These are phyloP conservation scores for Debaryomyces sp. DNA, from an alignment of 1,139 yeast genomes.

Conservation along the genomic window DNA sequence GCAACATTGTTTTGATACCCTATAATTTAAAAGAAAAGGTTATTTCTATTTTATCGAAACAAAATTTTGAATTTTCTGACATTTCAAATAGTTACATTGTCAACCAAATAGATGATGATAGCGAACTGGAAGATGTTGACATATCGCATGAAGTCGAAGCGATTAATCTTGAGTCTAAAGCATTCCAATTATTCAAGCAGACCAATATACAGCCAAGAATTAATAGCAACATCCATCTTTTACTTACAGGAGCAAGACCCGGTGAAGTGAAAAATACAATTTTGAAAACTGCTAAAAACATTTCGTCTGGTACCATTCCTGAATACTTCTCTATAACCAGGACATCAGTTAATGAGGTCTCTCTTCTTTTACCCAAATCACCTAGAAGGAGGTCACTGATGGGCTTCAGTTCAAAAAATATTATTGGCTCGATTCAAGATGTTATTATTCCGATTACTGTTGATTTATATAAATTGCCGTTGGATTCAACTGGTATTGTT, in stretches of 20 bases:
- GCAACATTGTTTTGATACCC: conserved; percentile 70
- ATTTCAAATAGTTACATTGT: conserved; percentile 36
- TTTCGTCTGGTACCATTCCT: conserved; percentile 37
- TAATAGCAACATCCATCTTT: conserved; percentile 40
- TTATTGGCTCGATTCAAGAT: conserved; percentile 63
- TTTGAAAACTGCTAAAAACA: conserved; percentile 35
- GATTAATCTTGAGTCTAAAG: conserved; percentile 17
- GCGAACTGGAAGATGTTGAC: not conserved
- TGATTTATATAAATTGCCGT: conserved; percentile 57
- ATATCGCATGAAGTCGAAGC: not conserved
- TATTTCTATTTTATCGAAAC: conserved; percentile 42
- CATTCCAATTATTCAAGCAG: conserved; percentile 45
- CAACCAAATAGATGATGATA: conserved; percentile 7
- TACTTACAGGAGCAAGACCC: conserved; percentile 65
- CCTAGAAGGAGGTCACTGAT: conserved; percentile 33
- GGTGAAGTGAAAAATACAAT: conserved; percentile 47
- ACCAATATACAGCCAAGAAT: conserved; percentile 49
- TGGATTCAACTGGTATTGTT: conserved; percentile 68
- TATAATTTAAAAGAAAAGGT: conserved; percentile 45
- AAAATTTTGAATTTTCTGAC: conserved; percentile 49
- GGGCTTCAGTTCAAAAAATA: conserved; percentile 45
- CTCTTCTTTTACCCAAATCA: conserved; percentile 55
- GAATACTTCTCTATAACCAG: conserved; percentile 62
- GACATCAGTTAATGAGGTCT: conserved; percentile 55
- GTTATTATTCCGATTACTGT: conserved; percentile 58